Conservation (phyloP, 108 stramenopile genomes). For the Skeletonema grethae region DNA sequence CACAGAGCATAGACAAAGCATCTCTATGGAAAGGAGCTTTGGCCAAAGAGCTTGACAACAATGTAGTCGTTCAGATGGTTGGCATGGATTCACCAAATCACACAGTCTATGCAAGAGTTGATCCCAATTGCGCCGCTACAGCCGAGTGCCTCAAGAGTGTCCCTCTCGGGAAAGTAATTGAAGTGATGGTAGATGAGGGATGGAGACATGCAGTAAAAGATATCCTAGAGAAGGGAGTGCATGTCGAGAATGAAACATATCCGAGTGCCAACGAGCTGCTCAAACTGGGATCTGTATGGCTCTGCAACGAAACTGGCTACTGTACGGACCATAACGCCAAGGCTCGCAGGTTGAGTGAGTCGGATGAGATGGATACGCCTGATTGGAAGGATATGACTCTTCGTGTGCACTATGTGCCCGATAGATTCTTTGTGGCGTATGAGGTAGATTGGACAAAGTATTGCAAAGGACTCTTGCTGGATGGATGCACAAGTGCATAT, state of each 20-base stretch:
- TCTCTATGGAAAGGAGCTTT: conserved; percentile 44
- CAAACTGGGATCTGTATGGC: conserved; percentile 49
- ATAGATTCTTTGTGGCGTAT: conserved; percentile 41
- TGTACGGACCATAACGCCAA: conserved; percentile 31
- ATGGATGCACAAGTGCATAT: conserved; percentile 20
- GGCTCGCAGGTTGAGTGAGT: conserved; percentile 31
- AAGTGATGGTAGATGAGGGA: conserved; percentile 50
- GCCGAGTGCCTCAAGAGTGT: conserved; percentile 11
- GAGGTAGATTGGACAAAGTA: conserved; percentile 54
- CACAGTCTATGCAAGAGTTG: conserved; percentile 49
- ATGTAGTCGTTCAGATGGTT: conserved; percentile 42
- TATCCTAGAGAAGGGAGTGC: conserved; percentile 43
- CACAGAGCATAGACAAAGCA: background rate
- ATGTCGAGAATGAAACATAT: conserved; percentile 44
- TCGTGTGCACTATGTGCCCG: conserved; percentile 48
- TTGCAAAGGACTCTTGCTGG: conserved; percentile 48
- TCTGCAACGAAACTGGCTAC: conserved; percentile 44
- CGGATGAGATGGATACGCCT: conserved; percentile 37
- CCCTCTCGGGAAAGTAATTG: conserved; percentile 47
- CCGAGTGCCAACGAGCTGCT: conserved; percentile 47
- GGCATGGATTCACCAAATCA: conserved; percentile 48
- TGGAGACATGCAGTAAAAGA: conserved; percentile 44
- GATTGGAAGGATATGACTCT: conserved; percentile 56
- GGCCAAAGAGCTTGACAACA: conserved; percentile 30
- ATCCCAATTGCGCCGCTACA: conserved; percentile 12